These are phyloP conservation scores for Ramularia collo-cygni DNA, from an alignment of 2,329 filamentous ascomycete species.

Conservation along the genomic window DNA sequence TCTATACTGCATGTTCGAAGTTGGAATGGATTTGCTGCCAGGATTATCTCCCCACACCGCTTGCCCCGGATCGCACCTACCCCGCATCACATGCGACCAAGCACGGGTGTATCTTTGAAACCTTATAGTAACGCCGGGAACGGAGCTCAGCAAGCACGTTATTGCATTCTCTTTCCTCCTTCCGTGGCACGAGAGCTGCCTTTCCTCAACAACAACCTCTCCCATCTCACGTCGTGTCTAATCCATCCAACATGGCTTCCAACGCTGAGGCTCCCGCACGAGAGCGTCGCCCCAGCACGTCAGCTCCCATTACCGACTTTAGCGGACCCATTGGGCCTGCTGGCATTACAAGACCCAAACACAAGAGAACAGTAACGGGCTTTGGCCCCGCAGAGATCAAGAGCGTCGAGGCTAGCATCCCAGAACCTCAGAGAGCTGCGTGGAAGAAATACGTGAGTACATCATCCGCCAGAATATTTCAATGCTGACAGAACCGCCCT, in stretches of 20 bases:
- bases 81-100: no score
- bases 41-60: no score
- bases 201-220: conserved; percentile 7
- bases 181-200: no score
- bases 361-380: conserved; percentile 93
- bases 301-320: conserved; percentile 79
- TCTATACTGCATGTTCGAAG: no score
- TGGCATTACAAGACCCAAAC: conserved; percentile 84
- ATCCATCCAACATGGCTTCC: conserved; percentile 16
- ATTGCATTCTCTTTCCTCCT: no score
- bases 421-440: conserved; percentile 77
- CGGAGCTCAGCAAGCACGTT: conserved; percentile 1
- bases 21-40: no score
- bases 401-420: conserved; percentile 82
- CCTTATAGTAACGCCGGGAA: conserved; percentile 4
- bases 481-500: conserved; percentile 9
- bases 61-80: no score
- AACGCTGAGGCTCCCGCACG: conserved; percentile 38
- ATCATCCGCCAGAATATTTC: no score
- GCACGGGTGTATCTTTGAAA: no score
- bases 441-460: conserved; percentile 55
- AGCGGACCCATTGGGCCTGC: conserved; percentile 73
- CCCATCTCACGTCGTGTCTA: neutral
- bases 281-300: conserved; percentile 73
- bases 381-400: conserved; percentile 91